Evolutionary conservation across 306 rosid genomes (phyloP), one percentile per base, ranked within the genome.

Genomic region (Trifolium pratense): DNA sequence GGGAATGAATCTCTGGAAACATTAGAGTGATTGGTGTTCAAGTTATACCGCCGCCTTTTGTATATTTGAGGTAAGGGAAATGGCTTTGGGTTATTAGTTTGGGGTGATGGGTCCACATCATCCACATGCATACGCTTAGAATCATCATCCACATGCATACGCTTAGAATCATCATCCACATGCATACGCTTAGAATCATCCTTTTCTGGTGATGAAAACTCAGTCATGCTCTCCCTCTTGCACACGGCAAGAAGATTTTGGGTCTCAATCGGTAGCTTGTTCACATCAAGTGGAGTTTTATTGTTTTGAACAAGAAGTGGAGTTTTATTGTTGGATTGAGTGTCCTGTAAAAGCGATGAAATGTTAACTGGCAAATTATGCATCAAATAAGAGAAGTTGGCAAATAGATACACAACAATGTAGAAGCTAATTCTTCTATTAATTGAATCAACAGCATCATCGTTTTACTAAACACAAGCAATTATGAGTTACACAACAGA

Each of bases 151-250:
- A 79, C 11, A 12, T 70, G 77, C 53, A 36, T 70, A 18, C 3
- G 39, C 67, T n/a, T n/a, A n/a, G n/a, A n/a, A n/a, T n/a, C 89
- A 51, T 75, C 87, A 59, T 90, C 87, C 78, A 79, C 11, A 12
- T 70, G 77, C 53, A 36, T 70, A 18, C 3, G 39, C 67, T 80
- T 77, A 7, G 46, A 21, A 49, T 77, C 71, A 42, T 80, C 80
- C 72, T 78, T 80, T 70, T 80, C 87, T 0, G 87, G 87, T 48
- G 86, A 76, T 10, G 84, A 87, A 72, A 46, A 87, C 75, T 87
- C 94, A 6, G 90, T 89, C 80, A 80, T 76, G 58, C 87, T 87
- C 84, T 90, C 99, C 73, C 84, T 85, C 83, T 92, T 91, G 89
- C 97, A 91, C 62, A 70, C 86, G 13, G 86, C 80, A 43, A 84